Conservation (phyloP, 805 yeast genomes). For the Hanseniaspora guilliermondii region DNA sequence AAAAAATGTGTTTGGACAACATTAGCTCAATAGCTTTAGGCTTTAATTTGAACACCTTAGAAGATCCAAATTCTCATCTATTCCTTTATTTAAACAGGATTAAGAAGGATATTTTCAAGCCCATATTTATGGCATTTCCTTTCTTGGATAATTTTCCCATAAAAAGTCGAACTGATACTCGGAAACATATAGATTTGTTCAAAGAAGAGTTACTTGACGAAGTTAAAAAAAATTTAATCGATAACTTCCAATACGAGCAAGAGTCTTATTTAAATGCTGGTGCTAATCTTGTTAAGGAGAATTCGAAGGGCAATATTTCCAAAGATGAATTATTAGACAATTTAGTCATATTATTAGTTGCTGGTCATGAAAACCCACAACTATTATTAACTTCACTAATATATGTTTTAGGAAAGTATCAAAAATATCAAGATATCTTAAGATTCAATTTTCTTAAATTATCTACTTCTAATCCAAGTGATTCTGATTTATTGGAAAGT, state of each 20-base stretch:
- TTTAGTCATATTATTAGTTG: conserved; percentile 42
- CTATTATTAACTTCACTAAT: conserved; percentile 37
- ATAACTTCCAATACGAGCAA: conserved; percentile 25
- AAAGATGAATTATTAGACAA: conserved; percentile 42
- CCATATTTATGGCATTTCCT: conserved; percentile 46
- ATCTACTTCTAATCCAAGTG: too few relatives aligned
- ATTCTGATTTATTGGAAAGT: not conserved
- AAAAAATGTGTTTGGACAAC: conserved; percentile 37
- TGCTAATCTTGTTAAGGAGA: conserved; percentile 32
- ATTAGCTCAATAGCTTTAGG: conserved; percentile 42
- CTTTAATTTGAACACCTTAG: conserved; percentile 33
- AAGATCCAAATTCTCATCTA: conserved; percentile 24
- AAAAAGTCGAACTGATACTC: conserved; percentile 35
- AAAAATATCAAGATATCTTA: conserved; percentile 26
- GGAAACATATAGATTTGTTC: conserved; percentile 33
- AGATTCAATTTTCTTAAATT: conserved; percentile 20
- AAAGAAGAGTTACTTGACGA: conserved; percentile 28
- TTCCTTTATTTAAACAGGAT: conserved; percentile 33
- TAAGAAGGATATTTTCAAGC: conserved; percentile 43
- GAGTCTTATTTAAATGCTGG: conserved; percentile 29
- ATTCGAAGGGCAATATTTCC: conserved; percentile 29
- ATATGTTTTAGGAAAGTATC: conserved; percentile 34
- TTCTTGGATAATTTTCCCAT: conserved; percentile 38
- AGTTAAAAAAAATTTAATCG: conserved; percentile 26
- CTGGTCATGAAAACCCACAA: conserved; percentile 56